Evolutionary conservation across 2,329 filamentous ascomycete genomes (phyloP).

Genomic region (Fusarium dlaminii): DNA sequence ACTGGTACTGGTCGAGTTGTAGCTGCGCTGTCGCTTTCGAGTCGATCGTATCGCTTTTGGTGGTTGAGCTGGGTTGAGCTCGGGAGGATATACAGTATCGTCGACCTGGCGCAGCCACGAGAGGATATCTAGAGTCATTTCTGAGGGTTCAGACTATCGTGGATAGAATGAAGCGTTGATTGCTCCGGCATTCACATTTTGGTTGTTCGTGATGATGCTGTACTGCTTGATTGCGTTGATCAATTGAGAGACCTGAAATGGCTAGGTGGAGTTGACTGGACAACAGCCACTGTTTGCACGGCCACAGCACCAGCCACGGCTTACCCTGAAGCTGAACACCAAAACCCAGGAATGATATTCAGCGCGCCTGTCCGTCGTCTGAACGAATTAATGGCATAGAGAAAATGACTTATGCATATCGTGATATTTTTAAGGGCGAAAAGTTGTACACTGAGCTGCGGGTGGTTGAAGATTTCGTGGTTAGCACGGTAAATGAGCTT

Average conservation of each 20-base stretch:
- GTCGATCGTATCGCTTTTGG: neutral
- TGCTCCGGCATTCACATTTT: neutral
- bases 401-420: neutral
- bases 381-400: neutral
- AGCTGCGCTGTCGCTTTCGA: neutral
- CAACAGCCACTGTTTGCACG: neutral
- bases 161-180: rapidly evolving
- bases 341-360: rapidly evolving
- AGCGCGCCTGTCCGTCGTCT: too few species aligned
- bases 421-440: rapidly evolving
- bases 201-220: neutral
- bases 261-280: neutral
- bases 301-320: neutral
- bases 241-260: neutral
- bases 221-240: neutral
- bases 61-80: neutral
- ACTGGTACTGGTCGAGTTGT: neutral
- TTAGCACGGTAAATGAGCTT: neutral
- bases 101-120: neutral
- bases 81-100: neutral
- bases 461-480: rapidly evolving
- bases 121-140: neutral
- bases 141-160: rapidly evolving
- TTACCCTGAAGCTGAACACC: neutral
- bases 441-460: rapidly evolving